Base-by-base conservation (phyloP, 768 basidiomycete species). In the Lanmaoa rubissima region DNA sequence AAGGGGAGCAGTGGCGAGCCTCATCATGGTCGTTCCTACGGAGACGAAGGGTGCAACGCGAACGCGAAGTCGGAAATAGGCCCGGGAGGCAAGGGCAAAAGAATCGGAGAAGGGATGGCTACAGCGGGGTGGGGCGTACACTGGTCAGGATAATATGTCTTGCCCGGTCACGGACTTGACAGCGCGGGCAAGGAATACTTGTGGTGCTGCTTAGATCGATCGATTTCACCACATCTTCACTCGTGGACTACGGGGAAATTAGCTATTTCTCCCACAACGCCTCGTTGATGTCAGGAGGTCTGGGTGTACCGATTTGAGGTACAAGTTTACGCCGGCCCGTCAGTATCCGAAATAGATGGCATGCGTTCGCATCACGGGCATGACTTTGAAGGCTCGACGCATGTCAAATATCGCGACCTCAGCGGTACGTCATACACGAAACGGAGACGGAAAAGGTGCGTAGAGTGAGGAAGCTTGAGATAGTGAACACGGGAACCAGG, bases 271-370 rank as follows among this genome's bases (percentile, higher is more conserved):
- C 53, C 49, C 54, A 44, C 53, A 55, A 42, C 5, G 48, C 67
- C 66, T 63, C 67, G 48, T 55, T 66, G 51, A 51, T 52, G 48
- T 14, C 56, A 46, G 57, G 51, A 62, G 60, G 57, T 47, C 39
- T 3, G 10, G 19, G 40, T 31, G 21, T 44, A 34, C 40, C 51
- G 11, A 54, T 48, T 45, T 51, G 65, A 31, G 40, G 48, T 44
- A 35, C 5, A 36, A 49, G 48, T 50, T 43, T 45, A 36, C 21
- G 47, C 40, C 44, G n/a, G 51, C 28, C 5, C 1, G 28, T 45
- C 42, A 43, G 16, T 43, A 39, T 35, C 46, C 42, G 26, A 19
- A 40, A 31, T 38, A 39, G 36, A 34, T 49, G 35, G 36, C 46
- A 54, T 41, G 36, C 8, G 50, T 49, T 46, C n/a, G 6, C 31